Evolutionary conservation across 805 yeast genomes (phyloP).

Genomic region (Ogataea glucozyma): DNA sequence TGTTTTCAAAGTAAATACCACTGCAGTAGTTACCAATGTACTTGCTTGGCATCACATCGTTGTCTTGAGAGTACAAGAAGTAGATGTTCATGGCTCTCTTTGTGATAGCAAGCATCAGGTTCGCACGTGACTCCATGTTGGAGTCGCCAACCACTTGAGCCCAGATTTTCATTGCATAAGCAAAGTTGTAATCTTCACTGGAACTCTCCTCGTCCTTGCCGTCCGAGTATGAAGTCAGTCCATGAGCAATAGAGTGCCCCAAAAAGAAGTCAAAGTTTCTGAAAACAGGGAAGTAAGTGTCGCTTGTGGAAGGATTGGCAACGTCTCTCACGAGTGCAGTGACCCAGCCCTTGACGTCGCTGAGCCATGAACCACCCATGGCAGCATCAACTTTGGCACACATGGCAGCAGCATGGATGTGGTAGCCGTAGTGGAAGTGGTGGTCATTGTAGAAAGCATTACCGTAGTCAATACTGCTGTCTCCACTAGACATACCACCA

Average conservation of each 20-base stretch:
- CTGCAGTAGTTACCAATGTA: conserved; percentile 55
- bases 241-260: conserved; percentile 74
- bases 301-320: conserved; percentile 55
- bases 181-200: conserved; percentile 65
- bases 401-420: conserved; percentile 68
- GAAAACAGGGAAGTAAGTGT: conserved; percentile 56
- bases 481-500: conserved; percentile 50
- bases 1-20: conserved; percentile 68
- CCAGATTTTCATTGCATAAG: conserved; percentile 69
- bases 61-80: conserved; percentile 47
- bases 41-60: conserved; percentile 47
- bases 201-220: conserved; percentile 68
- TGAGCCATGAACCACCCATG: conserved; percentile 52
- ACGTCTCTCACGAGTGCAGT: conserved; percentile 62
- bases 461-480: conserved; percentile 64
- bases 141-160: conserved; percentile 54
- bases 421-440: conserved; percentile 77
- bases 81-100: conserved; percentile 52
- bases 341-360: conserved; percentile 53
- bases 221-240: conserved; percentile 54
- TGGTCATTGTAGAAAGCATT: conserved; percentile 73
- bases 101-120: conserved; percentile 57
- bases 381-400: conserved; percentile 54
- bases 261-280: conserved; percentile 64
- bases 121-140: conserved; percentile 53